Base-by-base conservation (phyloP, 2,329 filamentous ascomycete species). In the Cadophora sp. region DNA sequence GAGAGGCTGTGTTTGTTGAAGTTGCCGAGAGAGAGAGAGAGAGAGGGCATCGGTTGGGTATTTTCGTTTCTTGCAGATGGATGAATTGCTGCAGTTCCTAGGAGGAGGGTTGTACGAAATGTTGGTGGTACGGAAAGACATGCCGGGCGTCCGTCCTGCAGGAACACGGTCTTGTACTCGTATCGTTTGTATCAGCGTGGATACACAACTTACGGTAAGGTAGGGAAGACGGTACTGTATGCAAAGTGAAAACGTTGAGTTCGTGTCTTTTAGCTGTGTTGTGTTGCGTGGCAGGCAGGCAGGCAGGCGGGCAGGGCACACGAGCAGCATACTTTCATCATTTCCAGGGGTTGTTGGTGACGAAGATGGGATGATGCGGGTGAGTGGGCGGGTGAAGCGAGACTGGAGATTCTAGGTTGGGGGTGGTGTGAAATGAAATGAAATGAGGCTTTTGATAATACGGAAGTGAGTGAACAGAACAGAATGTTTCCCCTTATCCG, bases 401-500 rank as follows among this genome's bases (percentile, higher is more conserved):
- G 27, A n/a, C n/a, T n/a, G n/a, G n/a, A n/a, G n/a, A n/a, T n/a
- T n/a, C n/a, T n/a, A n/a, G n/a, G n/a, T n/a, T n/a, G n/a, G n/a
- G 18, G 41, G 41, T 39, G 36, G n/a, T 3, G n/a, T 18, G 27
- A 30, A 6, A 30, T 30, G 27, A 45, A 13, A 45, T 30, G 24
- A 51, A 22, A 51, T 51, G 48, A 51, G 48, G 48, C 24, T 51
- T 51, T 51, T 51, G 48, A 51, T 51, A 30, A 39, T 39, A 9
- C 11, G 36, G 36, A 39, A 39, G 36, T 9, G 30, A 33, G 9
- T 9, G 36, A 39, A 39, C 36, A 9, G 36, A 9, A 39, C 36
- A 13, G 24, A 30, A 51, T 22, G 22, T 30, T 58, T 43, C 11
- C 6, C 13, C 20, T 41, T 36, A 30, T 30, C 61, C 30, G 8